Evolutionary conservation across 164 flowering plant species (phyloP).

Genomic region (Buxus sempervirens): DNA sequence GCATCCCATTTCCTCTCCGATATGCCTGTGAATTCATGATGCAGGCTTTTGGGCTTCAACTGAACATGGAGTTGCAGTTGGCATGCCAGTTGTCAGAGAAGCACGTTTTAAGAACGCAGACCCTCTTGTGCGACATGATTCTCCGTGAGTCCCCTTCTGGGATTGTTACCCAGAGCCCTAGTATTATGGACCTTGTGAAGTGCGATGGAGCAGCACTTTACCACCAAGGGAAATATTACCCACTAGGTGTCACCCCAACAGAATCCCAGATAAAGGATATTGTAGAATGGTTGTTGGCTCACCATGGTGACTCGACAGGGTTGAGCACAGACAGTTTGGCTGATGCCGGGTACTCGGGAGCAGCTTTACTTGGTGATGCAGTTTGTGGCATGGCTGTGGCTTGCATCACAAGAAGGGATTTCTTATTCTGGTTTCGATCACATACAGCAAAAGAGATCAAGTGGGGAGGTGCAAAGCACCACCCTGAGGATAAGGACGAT

Average conservation of each 20-base stretch:
- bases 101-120: slow-evolving; percentile 62
- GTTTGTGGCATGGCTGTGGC: slow-evolving; percentile 85
- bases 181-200: slow-evolving; percentile 71
- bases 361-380: slow-evolving; percentile 62
- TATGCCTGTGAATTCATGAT: slow-evolving; percentile 75
- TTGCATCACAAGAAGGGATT: slow-evolving; percentile 48
- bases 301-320: slow-evolving; percentile 65
- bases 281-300: slow-evolving; percentile 50
- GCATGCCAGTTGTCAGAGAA: slow-evolving; percentile 60
- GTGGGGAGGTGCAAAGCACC: slow-evolving; percentile 85
- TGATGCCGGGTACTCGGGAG: slow-evolving; percentile 73
- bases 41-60: slow-evolving; percentile 80
- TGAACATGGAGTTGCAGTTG: slow-evolving; percentile 68
- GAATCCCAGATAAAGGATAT: slow-evolving; percentile 61
- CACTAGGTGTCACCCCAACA: slow-evolving; percentile 60
- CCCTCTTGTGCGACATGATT: slow-evolving; percentile 74
- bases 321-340: slow-evolving; percentile 67
- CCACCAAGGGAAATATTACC: slow-evolving; percentile 51
- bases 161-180: slow-evolving; percentile 64
- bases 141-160: slow-evolving; percentile 67
- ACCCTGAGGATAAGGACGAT: slow-evolving; percentile 70
- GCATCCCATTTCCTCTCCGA: slow-evolving; percentile 64
- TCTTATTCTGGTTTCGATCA: slow-evolving; percentile 69
- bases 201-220: slow-evolving; percentile 76
- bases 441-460: slow-evolving; percentile 68